Base-by-base conservation (phyloP, 352 stramenopile species). In the Pythium phragmiticola region DNA sequence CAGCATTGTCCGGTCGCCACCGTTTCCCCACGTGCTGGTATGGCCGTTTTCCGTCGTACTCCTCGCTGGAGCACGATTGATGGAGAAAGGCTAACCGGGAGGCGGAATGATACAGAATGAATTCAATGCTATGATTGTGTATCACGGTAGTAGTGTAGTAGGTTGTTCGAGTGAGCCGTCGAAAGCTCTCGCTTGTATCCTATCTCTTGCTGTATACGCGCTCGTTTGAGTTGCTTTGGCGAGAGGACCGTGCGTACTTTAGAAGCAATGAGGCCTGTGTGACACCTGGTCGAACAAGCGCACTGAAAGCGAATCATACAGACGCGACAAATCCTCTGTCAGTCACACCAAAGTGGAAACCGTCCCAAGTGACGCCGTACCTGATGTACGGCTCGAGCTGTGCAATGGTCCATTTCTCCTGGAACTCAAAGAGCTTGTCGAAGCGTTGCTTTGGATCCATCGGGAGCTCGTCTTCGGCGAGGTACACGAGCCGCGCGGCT, bases 321-420 rank as follows among this genome's bases (percentile, higher is more conserved):
- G 19, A 13, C 4, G 39, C 13, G 53, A 21, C 30, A 59, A 1
- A 42, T 42, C 14, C 9, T 42, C 14, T 13, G 37, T 42, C 37
- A 42, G 37, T 16, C 37, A 42, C 14, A 42, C 21, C 57, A 73
- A 23, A 46, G 16, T 60, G 14, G 2, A 14, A 34, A 65, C 30
- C 8, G 4, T 51, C 0, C 26, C 26, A 34, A 8, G 19, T 17
- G 8, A 28, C 3, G 13, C 14, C 79, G 48, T 68, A 93, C 86
- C 79, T 78, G 71, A 95, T 89, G 63, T 88, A 95, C 0, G 86
- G 86, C 62, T 93, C 84, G 2, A 95, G 69, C 54, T 95, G 80
- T 36, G 72, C 73, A 49, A 93, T 70, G 2, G 84, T 92, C 86
- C 86, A 95, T 58, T 95, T 95, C 45, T 90, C 81, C 57, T 95